phyloP scores from a whole-genome alignment of 2,329 filamentous ascomycete genomes.

The Fusarium vanettenii region DNA sequence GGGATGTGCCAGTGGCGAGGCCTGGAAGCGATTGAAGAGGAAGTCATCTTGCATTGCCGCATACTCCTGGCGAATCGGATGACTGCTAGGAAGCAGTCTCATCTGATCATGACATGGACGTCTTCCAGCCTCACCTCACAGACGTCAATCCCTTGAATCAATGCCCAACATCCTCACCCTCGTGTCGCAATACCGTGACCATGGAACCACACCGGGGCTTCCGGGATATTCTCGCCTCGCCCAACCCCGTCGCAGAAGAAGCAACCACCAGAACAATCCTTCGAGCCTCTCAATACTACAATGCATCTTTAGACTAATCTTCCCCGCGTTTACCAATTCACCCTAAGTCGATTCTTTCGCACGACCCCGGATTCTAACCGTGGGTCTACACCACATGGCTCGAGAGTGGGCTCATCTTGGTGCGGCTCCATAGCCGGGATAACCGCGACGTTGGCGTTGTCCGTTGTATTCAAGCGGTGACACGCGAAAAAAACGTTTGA shows the following conservation, averaged over 20 bases:
- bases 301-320: slow-evolving; percentile 22
- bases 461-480: not conserved
- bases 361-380: not conserved
- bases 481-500: not conserved
- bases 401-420: not conserved
- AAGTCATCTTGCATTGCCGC: not conserved
- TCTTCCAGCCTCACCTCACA: not conserved
- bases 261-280: slow-evolving; percentile 13
- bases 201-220: slow-evolving; percentile 1
- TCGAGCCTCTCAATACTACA: slow-evolving; percentile 17
- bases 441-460: not conserved
- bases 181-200: not conserved
- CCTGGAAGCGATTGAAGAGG: not conserved
- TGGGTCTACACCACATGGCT: not conserved
- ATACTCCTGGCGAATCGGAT: not conserved
- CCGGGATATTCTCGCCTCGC: slow-evolving; percentile 38
- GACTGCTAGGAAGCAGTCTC: not conserved
- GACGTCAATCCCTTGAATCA: not conserved
- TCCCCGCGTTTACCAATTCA: slow-evolving; percentile 23
- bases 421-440: not conserved
- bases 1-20: slow-evolving; percentile 18
- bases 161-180: slow-evolving; percentile 10
- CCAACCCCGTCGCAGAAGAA: slow-evolving; percentile 5
- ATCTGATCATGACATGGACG: not conserved
- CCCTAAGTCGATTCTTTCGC: not conserved